These are phyloP conservation scores for Fraxinus albicans DNA, from an alignment of 305 asterid species.

Conservation along the genomic window DNA sequence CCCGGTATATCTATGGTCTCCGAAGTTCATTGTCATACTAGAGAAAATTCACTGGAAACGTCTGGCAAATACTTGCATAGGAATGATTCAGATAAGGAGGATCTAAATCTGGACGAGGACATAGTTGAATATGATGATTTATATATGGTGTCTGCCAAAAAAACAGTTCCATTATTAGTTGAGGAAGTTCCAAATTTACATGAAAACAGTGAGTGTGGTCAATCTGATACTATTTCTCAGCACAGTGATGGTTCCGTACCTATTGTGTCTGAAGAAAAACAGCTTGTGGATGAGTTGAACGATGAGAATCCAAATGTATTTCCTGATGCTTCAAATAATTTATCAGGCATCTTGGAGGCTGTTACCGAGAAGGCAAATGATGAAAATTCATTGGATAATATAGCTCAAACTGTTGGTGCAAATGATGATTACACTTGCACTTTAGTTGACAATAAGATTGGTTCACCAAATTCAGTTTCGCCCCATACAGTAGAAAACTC, in stretches of 20 bases:
- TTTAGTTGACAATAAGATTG: constrained; percentile 29
- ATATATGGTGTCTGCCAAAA: constrained; percentile 21
- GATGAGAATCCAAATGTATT: constrained; percentile 37
- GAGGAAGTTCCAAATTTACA: constrained; percentile 35
- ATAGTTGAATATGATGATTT: constrained; percentile 20
- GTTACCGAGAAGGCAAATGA: constrained; percentile 24
- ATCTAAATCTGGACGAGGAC: constrained; percentile 24
- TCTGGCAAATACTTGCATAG: constrained; percentile 30
- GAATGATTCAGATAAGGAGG: constrained; percentile 32
- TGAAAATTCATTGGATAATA: constrained; percentile 20
- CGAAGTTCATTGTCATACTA: constrained; percentile 25
- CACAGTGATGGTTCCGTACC: constrained; percentile 31
- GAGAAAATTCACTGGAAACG: constrained; percentile 27
- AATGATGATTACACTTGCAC: constrained; percentile 29
- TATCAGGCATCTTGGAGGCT: constrained; percentile 29
- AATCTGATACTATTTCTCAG: constrained; percentile 27
- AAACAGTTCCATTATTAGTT: constrained; percentile 28
- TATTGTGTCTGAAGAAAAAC: constrained; percentile 30
- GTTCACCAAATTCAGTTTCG: constrained; percentile 27
- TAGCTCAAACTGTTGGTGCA: constrained; percentile 23
- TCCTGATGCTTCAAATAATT: constrained; percentile 30
- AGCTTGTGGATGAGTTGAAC: constrained; percentile 27
- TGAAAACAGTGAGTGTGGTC: constrained; percentile 26
- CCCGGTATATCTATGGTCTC: constrained; percentile 24
- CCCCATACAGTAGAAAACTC: constrained; percentile 22